phyloP scores from a whole-genome alignment of 306 rosid species.

The Elaeagnus macrophylla region DNA sequence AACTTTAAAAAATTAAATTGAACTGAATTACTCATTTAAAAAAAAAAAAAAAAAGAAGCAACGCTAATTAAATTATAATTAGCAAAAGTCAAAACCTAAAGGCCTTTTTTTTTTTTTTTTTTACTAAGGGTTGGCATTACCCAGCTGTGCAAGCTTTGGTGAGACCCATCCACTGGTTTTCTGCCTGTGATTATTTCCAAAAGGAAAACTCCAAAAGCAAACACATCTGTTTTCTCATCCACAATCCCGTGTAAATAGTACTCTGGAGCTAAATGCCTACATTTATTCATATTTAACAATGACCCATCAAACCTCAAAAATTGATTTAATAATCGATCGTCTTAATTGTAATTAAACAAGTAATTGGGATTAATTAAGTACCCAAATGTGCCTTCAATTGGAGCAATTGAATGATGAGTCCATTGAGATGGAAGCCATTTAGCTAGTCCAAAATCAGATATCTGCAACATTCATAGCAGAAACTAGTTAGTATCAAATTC shows the following conservation, averaged over 20 bases:
- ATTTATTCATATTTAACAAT: constrained; percentile 5
- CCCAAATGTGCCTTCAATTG: constrained; percentile 99
- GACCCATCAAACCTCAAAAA: background rate
- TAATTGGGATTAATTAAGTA: constrained; percentile 8
- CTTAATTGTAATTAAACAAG: too few relatives aligned
- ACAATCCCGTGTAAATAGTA: constrained; percentile 93
- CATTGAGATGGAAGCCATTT: constrained; percentile 97
- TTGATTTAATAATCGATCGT: too few relatives aligned
- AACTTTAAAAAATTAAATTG: too few relatives aligned
- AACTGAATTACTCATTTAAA: too few relatives aligned
- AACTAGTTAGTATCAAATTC: background rate
- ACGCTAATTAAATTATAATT: too few relatives aligned
- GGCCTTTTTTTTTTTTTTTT: too few relatives aligned
- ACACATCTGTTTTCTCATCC: constrained; percentile 97
- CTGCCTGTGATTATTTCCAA: constrained; percentile 82
- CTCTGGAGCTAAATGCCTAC: constrained; percentile 93
- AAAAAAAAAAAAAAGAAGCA: too few relatives aligned
- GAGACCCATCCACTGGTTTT: constrained; percentile 81
- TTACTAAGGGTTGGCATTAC: constrained; percentile 32
- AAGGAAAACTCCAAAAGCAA: constrained; percentile 91
- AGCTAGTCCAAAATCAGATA: constrained; percentile 97
- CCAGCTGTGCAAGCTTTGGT: constrained; percentile 90
- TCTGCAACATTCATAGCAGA: constrained; percentile 29
- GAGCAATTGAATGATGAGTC: constrained; percentile 96
- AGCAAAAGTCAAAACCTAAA: too few relatives aligned